Evolutionary conservation across 257 asterid species (phyloP), one percentile per base, ranked within the genome.

Genomic region (Fraxinus cuspidata): DNA sequence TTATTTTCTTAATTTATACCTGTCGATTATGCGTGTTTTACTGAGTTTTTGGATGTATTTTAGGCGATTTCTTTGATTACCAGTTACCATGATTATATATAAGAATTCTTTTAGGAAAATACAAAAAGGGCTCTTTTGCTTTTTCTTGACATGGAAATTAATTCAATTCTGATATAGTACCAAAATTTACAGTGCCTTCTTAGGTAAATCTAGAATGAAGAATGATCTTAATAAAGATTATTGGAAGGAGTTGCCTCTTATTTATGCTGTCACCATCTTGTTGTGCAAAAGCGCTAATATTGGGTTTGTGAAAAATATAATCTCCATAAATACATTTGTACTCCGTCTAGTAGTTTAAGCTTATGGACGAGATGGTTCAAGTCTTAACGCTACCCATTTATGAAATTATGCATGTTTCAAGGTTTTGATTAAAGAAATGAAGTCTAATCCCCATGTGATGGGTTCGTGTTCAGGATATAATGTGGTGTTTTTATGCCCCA

Each of bases 51-150:
- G 7, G 7, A 47, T 47, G 6, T 44, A 44, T 15, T 47, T 47
- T 47, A 47, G 56, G 56, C n/a, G 56, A 47, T 47, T 47, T 16
- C 56, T 47, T 4, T 47, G n/a, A 15, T 47, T 47, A 47, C 56
- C 56, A 15, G 0, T 47, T 47, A 47, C 56, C 56, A 3, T 16
- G 56, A 47, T 47, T 15, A 16, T 47, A 4, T 47, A 0, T 44
- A 44, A 44, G 53, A 44, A 12, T 65, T 74, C 68, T 72, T 71
- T 70, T 47, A 29, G 56, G 44, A 58, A 74, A 72, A 73, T 60
- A 58, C 51, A 25, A 58, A 38, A 65, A 64, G 49, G n/a, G 13
- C 21, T 27, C 38, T 69, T 58, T 44, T 63, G 68, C 67, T 28
- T 53, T 34, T 23, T 27, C 16, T 47, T 47, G n/a, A 47, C 56